Evolutionary conservation across 2,329 filamentous ascomycete species (phyloP), one percentile per base, ranked within the genome.

Genomic region (Sporothrix curviconia): DNA sequence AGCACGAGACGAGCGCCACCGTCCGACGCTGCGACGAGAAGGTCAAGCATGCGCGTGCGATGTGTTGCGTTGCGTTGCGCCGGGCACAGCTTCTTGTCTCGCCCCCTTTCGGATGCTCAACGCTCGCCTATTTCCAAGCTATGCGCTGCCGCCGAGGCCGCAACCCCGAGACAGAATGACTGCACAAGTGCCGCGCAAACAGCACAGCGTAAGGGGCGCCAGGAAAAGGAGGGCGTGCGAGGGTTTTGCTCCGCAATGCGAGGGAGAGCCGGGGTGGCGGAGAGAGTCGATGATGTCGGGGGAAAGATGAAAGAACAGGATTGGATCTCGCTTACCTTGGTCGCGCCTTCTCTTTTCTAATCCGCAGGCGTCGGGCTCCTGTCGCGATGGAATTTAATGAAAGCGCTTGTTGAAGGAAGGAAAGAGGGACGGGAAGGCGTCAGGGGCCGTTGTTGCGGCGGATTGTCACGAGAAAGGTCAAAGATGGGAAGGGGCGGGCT

Each of bases 401-500:
- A 25, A 14, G 32, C 51, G 12, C 25, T 32, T 28, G 36, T 32
- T 6, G 22, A n/a, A n/a, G n/a, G n/a, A n/a, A n/a, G n/a, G n/a
- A n/a, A n/a, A n/a, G n/a, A n/a, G n/a, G n/a, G n/a, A n/a, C n/a
- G 25, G 37, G 37, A 53, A 53, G 50, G 50, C 22, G 37, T 24
- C 25, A 14, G 22, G 25, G 50, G 25, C 25, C 24, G 50, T 40
- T 37, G 50, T 24, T 24, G 51, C 17, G 51, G 51, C 39, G 39
- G 51, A 53, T 54, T 54, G 51, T 44, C 37, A 36, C 51, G 51
- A 54, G 51, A 54, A 54, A 11, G 39, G 44, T 32, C 12, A 39
- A 54, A 30, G 51, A 43, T 34, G 51, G 37, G 39, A 43, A 42
- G 12, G 51, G 17, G 39, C 37, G 28, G 51, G 37, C 15, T n/a